These are phyloP conservation scores for Euphorbia tirucalli DNA, from an alignment of 345 rosid species.

Conservation along the genomic window DNA sequence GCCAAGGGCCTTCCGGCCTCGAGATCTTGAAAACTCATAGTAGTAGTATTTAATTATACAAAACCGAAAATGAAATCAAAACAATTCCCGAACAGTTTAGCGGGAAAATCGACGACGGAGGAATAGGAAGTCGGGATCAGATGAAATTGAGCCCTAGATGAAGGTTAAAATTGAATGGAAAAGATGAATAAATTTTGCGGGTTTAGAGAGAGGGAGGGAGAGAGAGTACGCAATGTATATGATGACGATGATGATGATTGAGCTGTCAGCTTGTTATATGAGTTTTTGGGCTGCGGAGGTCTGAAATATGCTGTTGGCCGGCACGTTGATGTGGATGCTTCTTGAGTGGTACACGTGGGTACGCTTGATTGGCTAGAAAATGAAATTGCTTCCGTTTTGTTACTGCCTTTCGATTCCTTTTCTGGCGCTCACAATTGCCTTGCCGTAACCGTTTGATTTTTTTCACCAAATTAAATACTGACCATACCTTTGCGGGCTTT, in stretches of 20 bases:
- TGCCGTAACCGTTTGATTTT: background rate
- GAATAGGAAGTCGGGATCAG: background rate
- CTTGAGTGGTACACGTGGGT: background rate
- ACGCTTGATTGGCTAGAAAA: background rate
- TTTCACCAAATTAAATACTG: background rate
- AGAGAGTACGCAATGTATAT: background rate
- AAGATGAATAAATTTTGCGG: background rate
- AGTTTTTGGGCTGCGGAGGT: background rate
- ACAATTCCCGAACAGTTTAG: background rate
- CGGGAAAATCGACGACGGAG: constrained; percentile 6
- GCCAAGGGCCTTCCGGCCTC: constrained; percentile 64
- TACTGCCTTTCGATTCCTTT: background rate
- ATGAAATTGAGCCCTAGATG: background rate
- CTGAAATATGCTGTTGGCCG: background rate
- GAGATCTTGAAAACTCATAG: constrained; percentile 96
- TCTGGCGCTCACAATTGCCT: background rate
- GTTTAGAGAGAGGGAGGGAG: background rate
- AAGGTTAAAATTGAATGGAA: background rate
- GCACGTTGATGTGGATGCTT: constrained; percentile 12
- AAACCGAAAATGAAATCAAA: background rate
- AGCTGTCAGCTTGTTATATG: background rate
- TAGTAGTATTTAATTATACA: background rate
- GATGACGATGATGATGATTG: background rate
- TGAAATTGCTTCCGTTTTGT: background rate
- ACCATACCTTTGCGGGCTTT: background rate